These are phyloP conservation scores for Sporisorium graminicola DNA, from an alignment of 1,284 basidiomycete genomes.

Conservation along the genomic window DNA sequence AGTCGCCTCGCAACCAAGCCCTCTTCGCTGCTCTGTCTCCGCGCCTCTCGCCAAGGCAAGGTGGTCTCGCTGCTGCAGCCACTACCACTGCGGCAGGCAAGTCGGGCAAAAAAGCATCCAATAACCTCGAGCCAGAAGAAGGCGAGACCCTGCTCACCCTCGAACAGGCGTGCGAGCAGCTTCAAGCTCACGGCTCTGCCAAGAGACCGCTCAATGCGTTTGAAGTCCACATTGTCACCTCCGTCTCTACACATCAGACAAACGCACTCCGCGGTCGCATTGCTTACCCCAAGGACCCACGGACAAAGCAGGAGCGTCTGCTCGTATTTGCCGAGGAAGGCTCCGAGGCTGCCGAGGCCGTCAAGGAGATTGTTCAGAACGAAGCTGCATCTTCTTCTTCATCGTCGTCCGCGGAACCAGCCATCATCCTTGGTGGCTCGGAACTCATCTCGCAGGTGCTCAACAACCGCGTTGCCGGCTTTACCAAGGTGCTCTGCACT, in stretches of 20 bases:
- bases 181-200: slow-evolving; percentile 30
- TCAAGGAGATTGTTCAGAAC: slow-evolving; percentile 43
- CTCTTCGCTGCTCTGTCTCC: slow-evolving; percentile 37
- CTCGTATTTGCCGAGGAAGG: slow-evolving; percentile 67
- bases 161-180: slow-evolving; percentile 48
- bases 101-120: slow-evolving; percentile 28
- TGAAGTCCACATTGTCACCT: slow-evolving; percentile 67
- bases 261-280: slow-evolving; percentile 67
- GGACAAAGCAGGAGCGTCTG: slow-evolving; percentile 63
- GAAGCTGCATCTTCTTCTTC: slow-evolving; percentile 33
- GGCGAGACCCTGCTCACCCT: slow-evolving; percentile 47
- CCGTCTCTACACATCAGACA: slow-evolving; percentile 64
- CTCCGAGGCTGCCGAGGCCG: slow-evolving; percentile 55
- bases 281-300: slow-evolving; percentile 58
- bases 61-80: slow-evolving; percentile 14
- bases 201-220: slow-evolving; percentile 61
- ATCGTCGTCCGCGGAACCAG: slow-evolving; percentile 20
- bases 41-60: slow-evolving; percentile 25
- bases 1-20: slow-evolving; percentile 46
- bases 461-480: slow-evolving; percentile 58
- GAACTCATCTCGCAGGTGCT: slow-evolving; percentile 65
- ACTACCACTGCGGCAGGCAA: slow-evolving; percentile 14
- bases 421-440: slow-evolving; percentile 60
- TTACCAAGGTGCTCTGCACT: slow-evolving; percentile 84
- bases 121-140: slow-evolving; percentile 39